Evolutionary conservation across 192 early-diverging fungal species (phyloP).

Genomic region (Coemansia asiatica): DNA sequence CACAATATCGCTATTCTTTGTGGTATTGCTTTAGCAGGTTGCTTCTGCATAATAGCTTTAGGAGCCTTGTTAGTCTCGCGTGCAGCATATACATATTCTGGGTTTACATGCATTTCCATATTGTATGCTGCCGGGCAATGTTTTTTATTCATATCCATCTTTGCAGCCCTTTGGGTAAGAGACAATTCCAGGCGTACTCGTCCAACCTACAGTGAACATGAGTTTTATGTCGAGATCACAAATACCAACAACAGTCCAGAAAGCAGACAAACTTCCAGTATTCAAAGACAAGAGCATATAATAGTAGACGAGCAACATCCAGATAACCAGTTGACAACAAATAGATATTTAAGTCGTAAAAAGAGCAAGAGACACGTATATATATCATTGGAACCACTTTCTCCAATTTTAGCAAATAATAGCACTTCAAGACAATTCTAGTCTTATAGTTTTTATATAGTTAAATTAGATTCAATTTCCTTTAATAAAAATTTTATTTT

Average conservation of each 20-base stretch:
- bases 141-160: slow-evolving; percentile 24
- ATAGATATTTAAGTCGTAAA: slow-evolving; percentile 4
- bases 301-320: not conserved
- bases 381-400: slow-evolving; percentile 25
- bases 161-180: slow-evolving; percentile 31
- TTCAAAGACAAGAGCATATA: not conserved
- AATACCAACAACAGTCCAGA: not conserved
- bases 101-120: slow-evolving; percentile 17
- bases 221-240: slow-evolving; percentile 17
- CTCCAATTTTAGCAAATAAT: not conserved
- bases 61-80: slow-evolving; percentile 6
- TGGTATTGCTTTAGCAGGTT: slow-evolving; percentile 24
- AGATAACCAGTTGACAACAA: not conserved
- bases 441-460: not conserved
- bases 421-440: not conserved
- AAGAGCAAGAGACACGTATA: slow-evolving; percentile 31
- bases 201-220: slow-evolving; percentile 23
- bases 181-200: slow-evolving; percentile 37
- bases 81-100: slow-evolving; percentile 8
- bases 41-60: slow-evolving; percentile 20
- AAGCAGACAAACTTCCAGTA: not conserved
- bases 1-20: slow-evolving; percentile 26
- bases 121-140: slow-evolving; percentile 36
- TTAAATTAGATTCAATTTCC: too few relatives aligned
- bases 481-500: too few relatives aligned